Evolutionary conservation across 192 early-diverging fungal genomes (phyloP), one percentile per base, ranked within the genome.

Genomic region (Pilobolus umbonatus): DNA sequence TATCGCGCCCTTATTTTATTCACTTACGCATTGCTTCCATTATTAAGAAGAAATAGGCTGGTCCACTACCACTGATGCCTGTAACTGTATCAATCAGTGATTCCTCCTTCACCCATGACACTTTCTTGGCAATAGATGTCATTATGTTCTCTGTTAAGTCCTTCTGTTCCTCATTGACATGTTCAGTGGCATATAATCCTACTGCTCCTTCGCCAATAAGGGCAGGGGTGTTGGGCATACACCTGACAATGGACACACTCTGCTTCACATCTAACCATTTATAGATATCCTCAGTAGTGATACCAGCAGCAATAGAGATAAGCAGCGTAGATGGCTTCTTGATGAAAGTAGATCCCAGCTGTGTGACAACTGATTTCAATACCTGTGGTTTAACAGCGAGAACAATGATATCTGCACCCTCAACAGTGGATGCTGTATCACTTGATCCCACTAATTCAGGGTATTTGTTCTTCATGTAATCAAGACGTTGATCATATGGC

Each of bases 171-270:
- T 65, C 62, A 15, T 76, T 80, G 10, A 93, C 87, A 0, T 59
- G 69, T 1, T 56, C 40, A 15, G 82, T 79, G 0, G 92, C 92
- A 57, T 77, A 95, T 60, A 95, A 64, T 3, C 93, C 95, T 4
- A 90, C 77, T 0, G 95, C 95, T 17, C 95, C 95, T 67, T 95
- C 88, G 38, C 74, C 74, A 0, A 94, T 85, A 7, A 97, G 69
- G 4, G 94, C 86, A 25, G 94, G 94, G n/a, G 94, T 97, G 62
- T 97, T 97, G 62, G 94, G 94, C 94, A 97, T 97, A 52, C 83
- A 85, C 15, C 93, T 66, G 24, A 97, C 89, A 22, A 97, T 61
- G 12, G 82, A 69, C 11, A 31, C 43, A 22, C 34, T 10, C 11
- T 36, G 19, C 31, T 21, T 36, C 3, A 55, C 39, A 40, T 67